Evolutionary conservation across 2,329 filamentous ascomycete species (phyloP), one percentile per base, ranked within the genome.

Genomic region (Coniochaeta pulveracea): DNA sequence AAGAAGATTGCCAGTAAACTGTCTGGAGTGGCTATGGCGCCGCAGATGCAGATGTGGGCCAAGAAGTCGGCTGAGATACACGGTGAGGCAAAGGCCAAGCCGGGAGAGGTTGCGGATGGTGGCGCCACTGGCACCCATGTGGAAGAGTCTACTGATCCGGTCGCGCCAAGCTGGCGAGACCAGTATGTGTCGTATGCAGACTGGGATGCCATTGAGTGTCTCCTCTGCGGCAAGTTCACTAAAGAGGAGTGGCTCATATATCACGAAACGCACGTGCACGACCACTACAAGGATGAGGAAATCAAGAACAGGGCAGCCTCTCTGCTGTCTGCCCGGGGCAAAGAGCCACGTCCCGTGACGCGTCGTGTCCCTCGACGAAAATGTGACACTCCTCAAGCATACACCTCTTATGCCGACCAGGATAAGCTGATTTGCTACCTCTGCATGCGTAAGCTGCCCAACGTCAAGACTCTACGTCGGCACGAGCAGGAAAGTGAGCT

Each of bases 41-140:
- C 76, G 1, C 76, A 82, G 51, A 60, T 83, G 28, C 74, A 81
- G 51, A 80, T 79, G 51, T 83, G 78, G 78, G 72, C 74, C 31
- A 74, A 80, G 46, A 73, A 77, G 32, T 76, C 80, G 47, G 76
- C 76, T 2, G 76, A 83, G 45, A 57, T 82, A 16, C 74, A 79
- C 45, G 69, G 72, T 40, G n/a, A n/a, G n/a, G 55, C 34, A 48
- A 69, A 50, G 44, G 58, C 51, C 40, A 51, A 47, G 6, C 29
- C 34, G 24, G 44, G 36, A 3, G 44, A 14, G 6, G 18, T 9
- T 7, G 10, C 10, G 11, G 9, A 6, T 10, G 27, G 19, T 11
- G 10, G 12, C 11, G 8, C 11, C 18, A 15, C 10, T 3, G 5
- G n/a, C 6, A 12, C 18, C 5, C 25, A 34, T 9, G 35, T 42